These are phyloP conservation scores for Iris macrosiphon DNA, from an alignment of 106 monocot species.

Conservation along the genomic window DNA sequence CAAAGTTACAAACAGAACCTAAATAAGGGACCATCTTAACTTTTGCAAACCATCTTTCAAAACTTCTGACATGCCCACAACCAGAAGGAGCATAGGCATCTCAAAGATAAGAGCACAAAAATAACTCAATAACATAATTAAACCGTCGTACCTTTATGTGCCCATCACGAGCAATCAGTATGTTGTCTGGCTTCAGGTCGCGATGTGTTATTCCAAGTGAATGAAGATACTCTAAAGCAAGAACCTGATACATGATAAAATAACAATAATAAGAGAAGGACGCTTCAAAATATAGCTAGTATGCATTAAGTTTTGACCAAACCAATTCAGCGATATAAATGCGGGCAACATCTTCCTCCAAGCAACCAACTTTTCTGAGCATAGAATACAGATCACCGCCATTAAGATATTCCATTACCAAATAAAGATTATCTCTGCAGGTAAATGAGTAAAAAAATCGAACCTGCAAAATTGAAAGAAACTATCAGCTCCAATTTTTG, in stretches of 20 bases:
- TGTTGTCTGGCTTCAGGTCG: conserved; percentile 75
- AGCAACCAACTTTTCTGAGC: conserved; percentile 59
- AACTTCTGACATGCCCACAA: not conserved
- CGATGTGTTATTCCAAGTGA: conserved; percentile 64
- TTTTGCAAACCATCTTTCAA: not conserved
- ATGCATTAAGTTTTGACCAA: conserved; percentile 11
- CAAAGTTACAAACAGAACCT: not conserved
- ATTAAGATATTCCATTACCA: conserved; percentile 79
- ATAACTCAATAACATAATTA: too few species aligned
- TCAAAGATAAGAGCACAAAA: too few species aligned
- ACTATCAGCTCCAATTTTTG: too few species aligned
- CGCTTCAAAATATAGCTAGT: too few species aligned
- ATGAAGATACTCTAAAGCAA: conserved; percentile 76
- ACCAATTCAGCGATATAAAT: conserved; percentile 75
- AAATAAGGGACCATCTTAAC: too few species aligned
- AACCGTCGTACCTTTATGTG: conserved; percentile 55
- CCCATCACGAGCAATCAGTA: conserved; percentile 64
- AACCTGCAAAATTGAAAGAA: too few species aligned
- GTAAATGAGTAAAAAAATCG: conserved; percentile 74
- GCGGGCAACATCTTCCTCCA: conserved; percentile 53
- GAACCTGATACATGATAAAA: conserved; percentile 41
- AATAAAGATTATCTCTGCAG: conserved; percentile 62
- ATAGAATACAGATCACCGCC: conserved; percentile 73
- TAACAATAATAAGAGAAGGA: not conserved
- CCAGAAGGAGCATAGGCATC: not conserved